These are phyloP conservation scores for Sorghum bicolor DNA, from an alignment of 176 grass and related monocot genomes.

Conservation along the genomic window Sorghum_bicolor_NCBIv3 NC_012879.2:43624001-43624500, in stretches of 20 bases:
- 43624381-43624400: background rate
- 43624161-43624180: no score
- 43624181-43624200: no score
- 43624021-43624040: no score
- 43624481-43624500: background rate
- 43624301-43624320: no score
- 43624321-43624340: background rate
- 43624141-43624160: no score
- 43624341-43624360: background rate
- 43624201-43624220: background rate
- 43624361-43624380: background rate
- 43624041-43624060: no score
- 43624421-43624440: background rate
- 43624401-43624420: background rate
- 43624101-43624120: no score
- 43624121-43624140: no score
- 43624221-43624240: background rate
- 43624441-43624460: background rate
- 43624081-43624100: no score
- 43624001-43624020: no score
- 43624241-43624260: background rate
- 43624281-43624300: no score
- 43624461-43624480: background rate
- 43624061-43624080: no score
- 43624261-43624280: background rate